These are phyloP conservation scores for Vigna reflexopilosa DNA, from an alignment of 306 rosid genomes.

Conservation along the genomic window DNA sequence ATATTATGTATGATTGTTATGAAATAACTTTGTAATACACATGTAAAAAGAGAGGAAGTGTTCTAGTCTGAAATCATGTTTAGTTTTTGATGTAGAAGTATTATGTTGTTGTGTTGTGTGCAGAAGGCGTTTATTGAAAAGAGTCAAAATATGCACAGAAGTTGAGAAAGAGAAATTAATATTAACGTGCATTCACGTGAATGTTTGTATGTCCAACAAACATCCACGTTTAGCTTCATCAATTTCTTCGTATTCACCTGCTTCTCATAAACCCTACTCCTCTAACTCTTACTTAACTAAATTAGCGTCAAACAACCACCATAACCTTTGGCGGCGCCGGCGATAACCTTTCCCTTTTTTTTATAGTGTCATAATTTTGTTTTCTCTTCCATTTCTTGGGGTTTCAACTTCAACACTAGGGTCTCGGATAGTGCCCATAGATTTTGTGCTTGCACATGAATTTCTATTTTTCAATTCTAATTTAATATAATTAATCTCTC, in stretches of 20 bases:
- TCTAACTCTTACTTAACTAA: background rate
- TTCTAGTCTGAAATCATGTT: too few relatives aligned
- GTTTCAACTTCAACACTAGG: background rate
- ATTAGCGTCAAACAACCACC: slow-evolving; percentile 34
- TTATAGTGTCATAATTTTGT: background rate
- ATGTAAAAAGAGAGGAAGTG: too few relatives aligned
- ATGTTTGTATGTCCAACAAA: slow-evolving; percentile 53
- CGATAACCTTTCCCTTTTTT: slow-evolving; percentile 31
- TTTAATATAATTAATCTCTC: background rate
- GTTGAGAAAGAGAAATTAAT: background rate
- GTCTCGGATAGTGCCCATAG: background rate
- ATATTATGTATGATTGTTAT: too few relatives aligned
- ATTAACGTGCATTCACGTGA: slow-evolving; percentile 55
- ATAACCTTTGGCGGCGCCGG: slow-evolving; percentile 36
- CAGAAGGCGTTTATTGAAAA: slow-evolving; percentile 11
- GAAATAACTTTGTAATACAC: too few relatives aligned
- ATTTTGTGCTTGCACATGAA: background rate
- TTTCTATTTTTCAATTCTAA: background rate
- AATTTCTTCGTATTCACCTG: background rate
- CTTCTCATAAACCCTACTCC: background rate
- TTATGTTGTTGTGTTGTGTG: background rate
- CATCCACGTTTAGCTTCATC: slow-evolving; percentile 45
- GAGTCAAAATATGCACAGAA: slow-evolving; percentile 37
- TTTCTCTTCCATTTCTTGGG: background rate
- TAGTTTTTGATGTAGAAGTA: too few relatives aligned